These are phyloP conservation scores for Nevesoporus exiguus DNA, from an alignment of 768 basidiomycete genomes.

Conservation along the genomic window DNA sequence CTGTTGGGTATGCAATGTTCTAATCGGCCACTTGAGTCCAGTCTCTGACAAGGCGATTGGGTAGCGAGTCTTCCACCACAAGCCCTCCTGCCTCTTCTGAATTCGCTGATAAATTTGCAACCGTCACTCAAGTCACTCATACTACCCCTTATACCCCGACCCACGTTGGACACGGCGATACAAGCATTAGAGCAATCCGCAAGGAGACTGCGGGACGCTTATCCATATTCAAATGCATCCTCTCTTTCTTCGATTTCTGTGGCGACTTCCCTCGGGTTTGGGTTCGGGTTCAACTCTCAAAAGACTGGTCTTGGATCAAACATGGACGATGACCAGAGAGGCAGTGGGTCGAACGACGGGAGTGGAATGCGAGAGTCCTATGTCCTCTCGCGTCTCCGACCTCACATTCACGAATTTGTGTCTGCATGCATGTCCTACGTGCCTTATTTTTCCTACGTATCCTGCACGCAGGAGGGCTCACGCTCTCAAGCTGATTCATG, in stretches of 20 bases:
- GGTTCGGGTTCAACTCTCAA: conserved; percentile 24
- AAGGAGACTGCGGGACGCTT: conserved; percentile 74
- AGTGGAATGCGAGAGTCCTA: conserved; percentile 80
- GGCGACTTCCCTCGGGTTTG: conserved; percentile 34
- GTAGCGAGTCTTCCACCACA: conserved; percentile 77
- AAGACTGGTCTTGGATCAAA: conserved; percentile 32
- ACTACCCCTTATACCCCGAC: conserved; percentile 79
- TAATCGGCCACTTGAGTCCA: background rate
- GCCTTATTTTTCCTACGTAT: conserved; percentile 74
- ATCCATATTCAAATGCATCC: conserved; percentile 67
- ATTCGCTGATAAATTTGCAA: conserved; percentile 60
- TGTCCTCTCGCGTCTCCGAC: conserved; percentile 68
- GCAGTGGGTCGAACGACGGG: conserved; percentile 27
- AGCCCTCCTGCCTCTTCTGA: conserved; percentile 71
- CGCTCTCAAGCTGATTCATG: conserved; percentile 23
- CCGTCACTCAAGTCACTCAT: conserved; percentile 70
- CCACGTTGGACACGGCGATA: conserved; percentile 70
- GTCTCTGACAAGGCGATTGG: conserved; percentile 12
- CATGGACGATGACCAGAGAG: conserved; percentile 28
- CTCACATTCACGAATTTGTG: conserved; percentile 73
- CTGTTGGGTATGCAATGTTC: conserved; percentile 58
- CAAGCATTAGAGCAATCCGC: conserved; percentile 66
- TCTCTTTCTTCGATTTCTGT: conserved; percentile 31
- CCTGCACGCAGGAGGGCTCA: conserved; percentile 23
- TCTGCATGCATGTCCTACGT: conserved; percentile 78